Conservation (phyloP, 2,329 filamentous ascomycete species). For the Cercospora zeina region DNA sequence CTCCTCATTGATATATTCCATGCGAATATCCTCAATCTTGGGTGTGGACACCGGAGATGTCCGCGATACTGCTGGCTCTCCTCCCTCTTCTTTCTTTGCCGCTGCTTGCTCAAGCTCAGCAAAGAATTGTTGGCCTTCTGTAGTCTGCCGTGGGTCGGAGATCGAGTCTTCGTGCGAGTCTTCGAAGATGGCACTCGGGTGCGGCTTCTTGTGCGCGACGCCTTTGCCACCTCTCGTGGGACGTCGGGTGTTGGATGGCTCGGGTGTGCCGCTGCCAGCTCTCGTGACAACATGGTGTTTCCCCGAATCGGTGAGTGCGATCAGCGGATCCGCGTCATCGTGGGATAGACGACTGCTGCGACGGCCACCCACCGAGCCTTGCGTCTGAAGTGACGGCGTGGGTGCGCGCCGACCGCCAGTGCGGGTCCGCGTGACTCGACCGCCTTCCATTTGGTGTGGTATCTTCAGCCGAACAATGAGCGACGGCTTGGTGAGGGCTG, state of each 20-base stretch:
- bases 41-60: slow-evolving; percentile 37
- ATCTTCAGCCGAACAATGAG: slow-evolving; percentile 48
- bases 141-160: slow-evolving; percentile 36
- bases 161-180: slow-evolving; percentile 54
- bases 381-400: slow-evolving; percentile 38
- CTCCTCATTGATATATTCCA: slow-evolving; percentile 38
- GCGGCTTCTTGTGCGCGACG: slow-evolving; percentile 45
- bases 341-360: slow-evolving; percentile 62
- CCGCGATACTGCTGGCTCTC: slow-evolving; percentile 37
- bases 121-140: slow-evolving; percentile 40
- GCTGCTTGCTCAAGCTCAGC: slow-evolving; percentile 34
- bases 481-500: slow-evolving; percentile 23
- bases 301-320: slow-evolving; percentile 61
- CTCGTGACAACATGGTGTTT: slow-evolving; percentile 57
- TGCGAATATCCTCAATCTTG: slow-evolving; percentile 40
- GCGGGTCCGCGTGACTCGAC: slow-evolving; percentile 40
- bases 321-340: slow-evolving; percentile 57
- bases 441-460: slow-evolving; percentile 29
- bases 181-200: slow-evolving; percentile 55
- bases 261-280: slow-evolving; percentile 54
- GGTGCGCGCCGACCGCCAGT: slow-evolving; percentile 44
- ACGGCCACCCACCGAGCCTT: slow-evolving; percentile 41
- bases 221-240: slow-evolving; percentile 51
- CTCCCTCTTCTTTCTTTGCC: slow-evolving; percentile 27
- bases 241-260: slow-evolving; percentile 45